phyloP scores from a whole-genome alignment of 805 yeast genomes.

The Blastobotrys mokoenaii region DNA sequence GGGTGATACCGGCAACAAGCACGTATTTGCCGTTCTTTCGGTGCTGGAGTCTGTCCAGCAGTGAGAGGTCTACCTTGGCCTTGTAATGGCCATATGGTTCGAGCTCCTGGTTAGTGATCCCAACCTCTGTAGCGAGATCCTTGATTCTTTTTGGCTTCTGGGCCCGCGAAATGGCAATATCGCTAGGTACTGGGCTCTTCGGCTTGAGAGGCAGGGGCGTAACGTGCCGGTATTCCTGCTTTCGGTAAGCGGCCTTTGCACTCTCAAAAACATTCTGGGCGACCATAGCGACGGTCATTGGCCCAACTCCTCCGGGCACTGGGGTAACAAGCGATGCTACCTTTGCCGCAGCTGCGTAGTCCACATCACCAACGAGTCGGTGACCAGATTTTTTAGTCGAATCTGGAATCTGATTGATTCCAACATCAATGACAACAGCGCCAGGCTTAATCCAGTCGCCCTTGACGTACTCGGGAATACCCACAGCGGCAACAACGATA shows the following conservation, averaged over 20 bases:
- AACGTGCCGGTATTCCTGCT: slow-evolving; percentile 33
- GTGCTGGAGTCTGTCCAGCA: slow-evolving; percentile 56
- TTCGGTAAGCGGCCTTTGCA: slow-evolving; percentile 47
- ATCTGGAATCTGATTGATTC: slow-evolving; percentile 84
- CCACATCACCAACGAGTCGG: slow-evolving; percentile 92
- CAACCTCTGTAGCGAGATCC: slow-evolving; percentile 70
- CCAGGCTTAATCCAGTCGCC: slow-evolving; percentile 85
- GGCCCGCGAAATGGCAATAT: slow-evolving; percentile 79
- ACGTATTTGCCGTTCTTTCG: slow-evolving; percentile 75
- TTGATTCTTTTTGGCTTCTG: slow-evolving; percentile 81
- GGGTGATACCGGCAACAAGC: slow-evolving; percentile 94
- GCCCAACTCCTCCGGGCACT: slow-evolving; percentile 99
- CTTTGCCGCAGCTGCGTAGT: slow-evolving; percentile 55
- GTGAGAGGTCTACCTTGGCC: slow-evolving; percentile 73
- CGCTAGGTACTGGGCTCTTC: slow-evolving; percentile 75
- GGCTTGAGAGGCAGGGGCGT: slow-evolving; percentile 49
- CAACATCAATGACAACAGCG: slow-evolving; percentile 86
- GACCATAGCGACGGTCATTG: slow-evolving; percentile 98
- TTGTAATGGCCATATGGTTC: slow-evolving; percentile 86
- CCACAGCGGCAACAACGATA: slow-evolving; percentile 86
- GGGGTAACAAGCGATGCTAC: slow-evolving; percentile 77
- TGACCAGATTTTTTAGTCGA: slow-evolving; percentile 64
- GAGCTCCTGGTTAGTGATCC: slow-evolving; percentile 67
- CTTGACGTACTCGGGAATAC: slow-evolving; percentile 73
- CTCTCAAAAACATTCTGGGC: slow-evolving; percentile 74